Evolutionary conservation across 306 rosid species (phyloP), one percentile per base, ranked within the genome.

Genomic region (Carpinus fangiana): DNA sequence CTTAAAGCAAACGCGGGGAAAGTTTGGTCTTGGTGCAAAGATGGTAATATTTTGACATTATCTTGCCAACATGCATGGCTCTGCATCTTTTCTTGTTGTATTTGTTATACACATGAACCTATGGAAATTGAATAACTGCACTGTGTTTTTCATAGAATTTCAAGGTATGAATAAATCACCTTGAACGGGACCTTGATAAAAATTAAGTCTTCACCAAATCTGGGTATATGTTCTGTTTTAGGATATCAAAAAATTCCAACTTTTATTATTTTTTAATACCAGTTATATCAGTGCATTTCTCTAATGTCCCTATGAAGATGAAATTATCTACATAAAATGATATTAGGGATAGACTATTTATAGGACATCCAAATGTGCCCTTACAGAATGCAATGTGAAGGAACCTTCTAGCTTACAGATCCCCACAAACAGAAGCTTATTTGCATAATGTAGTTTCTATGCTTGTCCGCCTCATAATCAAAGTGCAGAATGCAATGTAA

Each of bases 1-100:
- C 86, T 85, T 92, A 86, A 90, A 88, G 93, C 98, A 94, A 87
- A 92, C 98, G 0, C 88, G 97, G 7, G 97, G 98, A 61, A 94
- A 94, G 89, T 94, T 92, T 84, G 98, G 98, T 79, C 97, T 94
- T 45, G 98, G 98, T 52, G 98, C 98, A 13, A 94, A 94, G 90
- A 94, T 94, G 98, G 98, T 94, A 92, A 50, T 68, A 8, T 70
- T 64, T 60, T n/a, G 53, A 66, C 21, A 52, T 66, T 72, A 53
- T 76, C 5, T 52, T 75, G 60, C 56, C 82, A 46, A 70, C 61
- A 67, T 62, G 78, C 78, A 55, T 54, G 75, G 38, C 65, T 73
- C 70, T 61, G 64, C 46, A 74, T 77, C 16, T 75, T 28, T 69
- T 75, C 38, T 60, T 12, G 23, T 36, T 51, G 2, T 18, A 41